A percentile compares a stretch with the other conserved stretches of the same genome.
phyloP scores from a whole-genome alignment of 768 basidiomycete genomes.

The Kwoniella shandongensis region DNA sequence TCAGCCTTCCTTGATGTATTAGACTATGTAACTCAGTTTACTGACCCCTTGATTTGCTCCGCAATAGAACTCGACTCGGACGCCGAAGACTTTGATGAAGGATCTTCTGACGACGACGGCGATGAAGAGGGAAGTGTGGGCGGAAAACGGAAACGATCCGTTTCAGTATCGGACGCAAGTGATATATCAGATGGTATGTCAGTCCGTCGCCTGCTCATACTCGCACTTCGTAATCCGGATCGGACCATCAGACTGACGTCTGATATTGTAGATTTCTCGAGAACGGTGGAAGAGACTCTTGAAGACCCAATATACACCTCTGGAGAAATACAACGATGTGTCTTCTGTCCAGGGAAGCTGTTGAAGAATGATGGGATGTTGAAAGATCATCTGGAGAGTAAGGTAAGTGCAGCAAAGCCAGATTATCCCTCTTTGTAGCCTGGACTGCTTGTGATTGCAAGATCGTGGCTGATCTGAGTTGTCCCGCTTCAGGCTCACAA shows the following conservation, averaged over 20 bases:
- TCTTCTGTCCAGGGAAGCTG: slow-evolving; percentile 38
- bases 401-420: slow-evolving; percentile 15
- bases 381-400: slow-evolving; percentile 27
- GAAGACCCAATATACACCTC: slow-evolving; percentile 31
- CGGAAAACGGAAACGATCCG: slow-evolving; percentile 4
- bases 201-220: not conserved
- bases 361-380: slow-evolving; percentile 36
- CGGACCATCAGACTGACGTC: too few relatives aligned
- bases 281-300: slow-evolving; percentile 28
- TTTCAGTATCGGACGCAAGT: not conserved
- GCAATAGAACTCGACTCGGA: slow-evolving; percentile 10
- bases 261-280: slow-evolving; percentile 24
- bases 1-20: not conserved
- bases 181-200: not conserved
- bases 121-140: slow-evolving; percentile 4
- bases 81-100: slow-evolving; percentile 9
- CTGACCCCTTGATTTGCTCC: not conserved
- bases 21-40: too few relatives aligned
- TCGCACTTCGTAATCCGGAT: too few relatives aligned
- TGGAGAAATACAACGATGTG: slow-evolving; percentile 20
- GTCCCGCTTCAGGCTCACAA: slow-evolving; percentile 28
- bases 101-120: slow-evolving; percentile 10
- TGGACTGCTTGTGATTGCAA: not conserved
- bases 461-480: too few relatives aligned
- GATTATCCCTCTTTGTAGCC: not conserved